Conservation (phyloP, 306 rosid genomes). For the Rubus idaeus region DNA sequence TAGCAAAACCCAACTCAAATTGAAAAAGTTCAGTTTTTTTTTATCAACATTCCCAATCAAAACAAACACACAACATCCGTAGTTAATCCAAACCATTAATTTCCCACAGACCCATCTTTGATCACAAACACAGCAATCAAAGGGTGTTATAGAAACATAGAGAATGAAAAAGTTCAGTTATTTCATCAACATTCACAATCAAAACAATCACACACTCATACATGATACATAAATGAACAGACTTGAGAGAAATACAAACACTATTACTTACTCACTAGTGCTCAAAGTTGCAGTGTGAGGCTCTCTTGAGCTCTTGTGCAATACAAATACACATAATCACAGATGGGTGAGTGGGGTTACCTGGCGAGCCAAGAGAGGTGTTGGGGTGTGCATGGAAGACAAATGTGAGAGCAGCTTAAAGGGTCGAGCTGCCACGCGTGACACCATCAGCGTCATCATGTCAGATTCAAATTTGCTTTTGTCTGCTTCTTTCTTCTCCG, state of each 20-base stretch:
- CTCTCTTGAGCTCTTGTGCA: neutral
- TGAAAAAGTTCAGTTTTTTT: neutral
- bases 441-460: constrained; percentile 8
- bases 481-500: neutral
- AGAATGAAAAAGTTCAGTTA: neutral
- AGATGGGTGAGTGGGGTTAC: constrained; percentile 27
- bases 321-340: constrained; percentile 1
- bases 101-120: neutral
- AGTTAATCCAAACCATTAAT: neutral
- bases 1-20: constrained; percentile 8
- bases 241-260: neutral
- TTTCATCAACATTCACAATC: neutral
- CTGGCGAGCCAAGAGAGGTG: constrained; percentile 46
- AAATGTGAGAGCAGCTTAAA: constrained; percentile 24
- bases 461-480: too few species aligned
- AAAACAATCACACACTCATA: neutral
- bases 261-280: neutral
- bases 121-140: neutral
- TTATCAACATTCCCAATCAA: neutral
- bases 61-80: neutral
- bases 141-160: neutral
- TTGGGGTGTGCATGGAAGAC: constrained; percentile 28
- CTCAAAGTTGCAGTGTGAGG: neutral
- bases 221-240: neutral
- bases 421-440: constrained; percentile 32